Conservation (phyloP, 2,329 filamentous ascomycete genomes). For the Apiospora sp. region DNA sequence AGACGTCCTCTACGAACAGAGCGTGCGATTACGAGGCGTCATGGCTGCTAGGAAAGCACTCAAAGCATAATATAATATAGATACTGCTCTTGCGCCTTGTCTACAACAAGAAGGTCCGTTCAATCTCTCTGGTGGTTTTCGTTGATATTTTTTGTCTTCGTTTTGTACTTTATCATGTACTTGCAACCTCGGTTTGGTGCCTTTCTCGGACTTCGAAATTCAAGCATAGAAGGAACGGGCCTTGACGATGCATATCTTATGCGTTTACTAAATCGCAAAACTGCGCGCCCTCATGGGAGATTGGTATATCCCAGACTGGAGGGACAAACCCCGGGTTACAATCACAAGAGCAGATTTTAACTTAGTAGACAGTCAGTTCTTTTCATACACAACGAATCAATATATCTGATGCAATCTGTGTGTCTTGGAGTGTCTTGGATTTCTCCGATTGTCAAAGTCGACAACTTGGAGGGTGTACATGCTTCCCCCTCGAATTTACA, state of each 20-base stretch:
- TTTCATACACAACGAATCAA: conserved; percentile 2
- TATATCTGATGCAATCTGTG: neutral
- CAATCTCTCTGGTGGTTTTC: neutral
- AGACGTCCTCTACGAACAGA: conserved; percentile 90
- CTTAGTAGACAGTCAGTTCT: neutral
- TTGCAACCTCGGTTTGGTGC: conserved; percentile 12
- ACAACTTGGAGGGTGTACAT: neutral
- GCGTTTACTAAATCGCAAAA: neutral
- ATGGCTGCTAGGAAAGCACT: conserved; percentile 49
- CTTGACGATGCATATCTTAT: neutral
- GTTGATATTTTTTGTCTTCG: neutral
- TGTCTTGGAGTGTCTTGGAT: neutral
- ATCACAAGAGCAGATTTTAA: neutral
- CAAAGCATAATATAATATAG: conserved; percentile 31
- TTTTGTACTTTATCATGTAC: conserved; percentile 3
- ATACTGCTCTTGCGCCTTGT: neutral
- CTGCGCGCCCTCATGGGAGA: neutral
- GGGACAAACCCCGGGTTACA: neutral
- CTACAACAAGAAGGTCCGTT: neutral
- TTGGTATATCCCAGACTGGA: neutral
- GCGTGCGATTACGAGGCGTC: conserved; percentile 67
- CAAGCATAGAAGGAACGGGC: neutral
- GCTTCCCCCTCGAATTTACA: neutral
- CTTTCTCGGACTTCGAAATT: neutral
- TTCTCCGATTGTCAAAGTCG: conserved; percentile 25